Base-by-base conservation (phyloP, 139 green algal genomes). In the Coccomyxa sp. region DNA sequence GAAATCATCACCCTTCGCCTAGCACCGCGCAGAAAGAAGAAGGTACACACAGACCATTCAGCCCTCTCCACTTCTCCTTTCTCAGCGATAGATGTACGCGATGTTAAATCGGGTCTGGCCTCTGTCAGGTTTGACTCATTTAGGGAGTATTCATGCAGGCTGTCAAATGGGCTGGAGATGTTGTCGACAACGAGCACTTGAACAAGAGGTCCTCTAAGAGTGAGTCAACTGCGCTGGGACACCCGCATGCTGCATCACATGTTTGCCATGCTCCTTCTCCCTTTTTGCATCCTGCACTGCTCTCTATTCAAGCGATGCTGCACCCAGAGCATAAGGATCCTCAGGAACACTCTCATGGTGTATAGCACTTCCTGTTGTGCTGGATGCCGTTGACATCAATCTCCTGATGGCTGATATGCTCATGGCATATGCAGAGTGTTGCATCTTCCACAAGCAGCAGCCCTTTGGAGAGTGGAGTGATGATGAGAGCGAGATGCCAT, bases 401-500 rank as follows among this genome's bases (percentile, higher is more conserved):
- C n/a, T n/a, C n/a, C n/a, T n/a, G n/a, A n/a, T n/a, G 14, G 41
- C 70, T 50, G 6, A 36, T 36, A 24, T 64, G 18, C 39, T 39
- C 58, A 27, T 29, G 73, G n/a, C 55, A 5, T 33, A 8, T 80
- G 73, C 88, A 96, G 92, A 96, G 86, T 97, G 93, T 81, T 97
- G 93, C 81, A 96, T 96, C 39, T 97, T 97, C 55, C 93, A 97
- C 70, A 88, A 87, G 44, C 83, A 87, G 38, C 87, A 88, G 22
- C 73, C 81, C 7, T 97, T 96, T 90, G 93, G 93, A 1, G 91
- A 97, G 22, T 97, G 93, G 93, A 92, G 85, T 36, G 91, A 95
- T 75, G 74, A 70, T 8, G 91, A 96, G 36, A 89, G 93, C 73
- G 73, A 50, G 2, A 89, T 95, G 38, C 33, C 14, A 77, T 75